A percentile compares a stretch with the other conserved stretches of the same genome.
Conservation (phyloP, 2,329 filamentous ascomycete species). For the Venturiaceae sp. region DNA sequence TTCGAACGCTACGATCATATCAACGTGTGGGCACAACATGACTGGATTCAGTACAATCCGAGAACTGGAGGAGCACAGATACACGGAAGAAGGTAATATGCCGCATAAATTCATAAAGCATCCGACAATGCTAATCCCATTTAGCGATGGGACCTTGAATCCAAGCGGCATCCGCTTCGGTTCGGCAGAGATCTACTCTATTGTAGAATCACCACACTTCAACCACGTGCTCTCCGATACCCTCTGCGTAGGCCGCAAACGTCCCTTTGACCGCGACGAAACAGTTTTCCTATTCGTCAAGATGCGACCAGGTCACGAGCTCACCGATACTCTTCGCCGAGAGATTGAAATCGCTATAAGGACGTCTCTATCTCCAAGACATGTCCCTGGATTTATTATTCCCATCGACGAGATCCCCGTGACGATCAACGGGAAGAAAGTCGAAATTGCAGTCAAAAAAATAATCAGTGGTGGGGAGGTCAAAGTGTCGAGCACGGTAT, state of each 20-base stretch:
- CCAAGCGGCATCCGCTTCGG: slow-evolving; percentile 39
- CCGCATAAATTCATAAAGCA: neutral
- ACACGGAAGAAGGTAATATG: slow-evolving; percentile 25
- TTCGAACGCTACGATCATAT: slow-evolving; percentile 32
- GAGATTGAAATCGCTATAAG: slow-evolving; percentile 18
- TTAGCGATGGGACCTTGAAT: slow-evolving; percentile 36
- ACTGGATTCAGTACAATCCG: slow-evolving; percentile 32
- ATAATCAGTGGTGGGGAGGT: slow-evolving; percentile 12
- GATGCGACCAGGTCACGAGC: slow-evolving; percentile 17
- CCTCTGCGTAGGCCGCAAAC: slow-evolving; percentile 28
- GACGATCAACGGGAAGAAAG: slow-evolving; percentile 39
- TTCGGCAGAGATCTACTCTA: slow-evolving; percentile 36
- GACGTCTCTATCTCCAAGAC: slow-evolving; percentile 20
- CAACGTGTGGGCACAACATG: slow-evolving; percentile 36
- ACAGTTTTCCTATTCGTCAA: slow-evolving; percentile 31
- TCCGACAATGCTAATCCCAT: neutral
- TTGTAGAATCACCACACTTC: slow-evolving; percentile 32
- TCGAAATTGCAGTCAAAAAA: slow-evolving; percentile 34
- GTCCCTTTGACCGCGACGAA: slow-evolving; percentile 26
- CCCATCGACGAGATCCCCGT: slow-evolving; percentile 29
- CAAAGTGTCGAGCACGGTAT: slow-evolving; percentile 6
- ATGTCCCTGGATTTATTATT: slow-evolving; percentile 32
- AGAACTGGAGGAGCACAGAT: slow-evolving; percentile 31
- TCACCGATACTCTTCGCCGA: slow-evolving; percentile 16
- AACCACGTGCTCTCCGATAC: slow-evolving; percentile 25